Evolutionary conservation across 768 basidiomycete genomes (phyloP).

Genomic region (Porpolomopsis calyptriformis): DNA sequence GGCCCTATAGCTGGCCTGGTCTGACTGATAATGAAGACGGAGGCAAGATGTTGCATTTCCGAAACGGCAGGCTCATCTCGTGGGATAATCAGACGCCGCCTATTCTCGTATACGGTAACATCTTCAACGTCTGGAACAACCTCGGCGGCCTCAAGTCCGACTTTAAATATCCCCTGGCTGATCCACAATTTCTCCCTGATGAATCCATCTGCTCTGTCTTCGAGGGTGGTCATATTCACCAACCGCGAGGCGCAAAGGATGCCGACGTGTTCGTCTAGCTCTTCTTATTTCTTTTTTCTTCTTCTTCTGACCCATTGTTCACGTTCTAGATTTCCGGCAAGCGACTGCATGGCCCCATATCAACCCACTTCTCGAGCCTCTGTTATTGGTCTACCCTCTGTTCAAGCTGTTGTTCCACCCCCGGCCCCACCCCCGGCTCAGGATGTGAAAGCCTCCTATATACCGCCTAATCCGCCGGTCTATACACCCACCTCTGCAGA

Average conservation of each 20-base stretch:
- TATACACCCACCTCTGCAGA: background rate
- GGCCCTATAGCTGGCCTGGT: constrained; percentile 2
- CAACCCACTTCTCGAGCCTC: constrained; percentile 1
- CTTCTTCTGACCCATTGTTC: background rate
- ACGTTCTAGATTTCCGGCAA: background rate
- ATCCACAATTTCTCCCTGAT: constrained; percentile 6
- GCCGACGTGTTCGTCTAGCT: constrained; percentile 1
- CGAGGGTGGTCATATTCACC: constrained; percentile 4
- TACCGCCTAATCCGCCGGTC: background rate
- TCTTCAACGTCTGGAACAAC: background rate
- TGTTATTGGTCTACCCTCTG: background rate
- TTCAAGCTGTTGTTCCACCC: background rate
- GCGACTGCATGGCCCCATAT: background rate
- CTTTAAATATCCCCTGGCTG: constrained; percentile 1
- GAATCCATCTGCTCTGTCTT: constrained; percentile 2
- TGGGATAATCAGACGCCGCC: constrained; percentile 2
- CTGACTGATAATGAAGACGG: constrained; percentile 1
- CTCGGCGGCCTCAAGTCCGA: constrained; percentile 2
- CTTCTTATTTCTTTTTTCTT: background rate
- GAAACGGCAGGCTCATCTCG: constrained; percentile 1
- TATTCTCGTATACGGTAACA: constrained; percentile 1
- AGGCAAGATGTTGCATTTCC: constrained; percentile 4
- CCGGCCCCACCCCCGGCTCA: background rate
- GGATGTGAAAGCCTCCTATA: background rate
- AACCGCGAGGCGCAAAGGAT: background rate